phyloP scores from a whole-genome alignment of 768 basidiomycete genomes.

The Kwoniella bestiolae region DNA sequence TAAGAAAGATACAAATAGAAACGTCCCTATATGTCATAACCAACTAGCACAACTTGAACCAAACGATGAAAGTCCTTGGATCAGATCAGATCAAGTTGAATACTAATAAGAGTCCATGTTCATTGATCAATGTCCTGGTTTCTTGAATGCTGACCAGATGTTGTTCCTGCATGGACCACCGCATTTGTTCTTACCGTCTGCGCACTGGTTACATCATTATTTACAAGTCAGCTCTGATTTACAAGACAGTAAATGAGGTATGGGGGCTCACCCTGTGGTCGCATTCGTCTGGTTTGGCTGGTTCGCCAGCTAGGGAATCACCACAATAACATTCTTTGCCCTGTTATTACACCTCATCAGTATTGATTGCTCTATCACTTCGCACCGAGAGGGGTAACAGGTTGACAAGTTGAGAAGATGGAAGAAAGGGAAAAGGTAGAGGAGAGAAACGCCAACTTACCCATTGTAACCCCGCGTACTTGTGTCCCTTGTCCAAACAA shows the following conservation, averaged over 20 bases:
- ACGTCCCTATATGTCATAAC: not conserved
- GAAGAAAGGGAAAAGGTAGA: no score
- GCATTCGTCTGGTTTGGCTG: slow-evolving; percentile 23
- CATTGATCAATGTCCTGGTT: slow-evolving; percentile 22
- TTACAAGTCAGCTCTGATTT: not conserved
- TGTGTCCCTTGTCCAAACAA: slow-evolving; percentile 24
- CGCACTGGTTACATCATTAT: slow-evolving; percentile 12
- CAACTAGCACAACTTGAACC: not conserved
- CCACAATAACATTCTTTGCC: slow-evolving; percentile 36
- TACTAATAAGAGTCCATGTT: not conserved
- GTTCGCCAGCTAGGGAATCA: slow-evolving; percentile 21
- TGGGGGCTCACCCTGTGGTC: slow-evolving; percentile 19
- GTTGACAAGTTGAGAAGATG: no score
- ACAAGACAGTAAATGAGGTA: not conserved
- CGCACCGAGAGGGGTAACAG: no score
- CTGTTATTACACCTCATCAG: slow-evolving; percentile 3
- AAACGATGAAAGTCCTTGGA: no score
- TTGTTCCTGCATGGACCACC: slow-evolving; percentile 39
- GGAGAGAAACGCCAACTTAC: slow-evolving; percentile 6
- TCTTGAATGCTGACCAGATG: slow-evolving; percentile 34
- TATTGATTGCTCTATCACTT: no score
- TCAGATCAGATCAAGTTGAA: no score
- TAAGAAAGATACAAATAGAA: not conserved
- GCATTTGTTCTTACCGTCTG: slow-evolving; percentile 31
- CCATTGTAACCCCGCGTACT: slow-evolving; percentile 33